Conservation (phyloP, 192 early-diverging fungal species). For the Geranomyces variabilis region DNA sequence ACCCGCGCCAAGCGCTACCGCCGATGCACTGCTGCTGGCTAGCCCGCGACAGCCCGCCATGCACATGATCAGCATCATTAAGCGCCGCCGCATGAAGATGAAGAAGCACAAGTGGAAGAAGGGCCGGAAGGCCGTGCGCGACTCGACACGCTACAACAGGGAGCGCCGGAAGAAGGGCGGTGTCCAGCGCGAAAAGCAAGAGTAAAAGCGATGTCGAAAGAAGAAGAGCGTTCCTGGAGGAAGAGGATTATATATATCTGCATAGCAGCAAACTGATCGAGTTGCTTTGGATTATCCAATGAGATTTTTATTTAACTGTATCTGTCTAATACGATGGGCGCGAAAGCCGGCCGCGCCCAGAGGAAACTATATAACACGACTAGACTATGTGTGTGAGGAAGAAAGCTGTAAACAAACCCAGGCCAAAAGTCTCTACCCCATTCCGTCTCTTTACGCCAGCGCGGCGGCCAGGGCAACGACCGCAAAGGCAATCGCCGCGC, state of each 20-base stretch:
- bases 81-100: slow-evolving; percentile 89
- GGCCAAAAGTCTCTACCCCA: too few relatives aligned
- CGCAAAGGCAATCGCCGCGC: background rate
- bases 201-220: slow-evolving; percentile 17
- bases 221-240: background rate
- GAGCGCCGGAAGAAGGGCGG: slow-evolving; percentile 47
- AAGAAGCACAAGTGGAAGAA: slow-evolving; percentile 98
- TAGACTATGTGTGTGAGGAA: too few relatives aligned
- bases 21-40: background rate
- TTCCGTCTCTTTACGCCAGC: too few relatives aligned
- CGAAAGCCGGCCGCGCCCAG: too few relatives aligned
- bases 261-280: too few relatives aligned
- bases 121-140: slow-evolving; percentile 50
- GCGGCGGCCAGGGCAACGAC: background rate
- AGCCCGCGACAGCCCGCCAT: background rate
- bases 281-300: too few relatives aligned
- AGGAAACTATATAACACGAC: too few relatives aligned
- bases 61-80: slow-evolving; percentile 76
- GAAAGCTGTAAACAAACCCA: too few relatives aligned
- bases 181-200: slow-evolving; percentile 45
- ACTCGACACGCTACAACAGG: slow-evolving; percentile 50
- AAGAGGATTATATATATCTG: too few relatives aligned
- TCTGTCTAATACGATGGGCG: too few relatives aligned
- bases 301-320: too few relatives aligned
- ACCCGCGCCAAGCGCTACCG: too few relatives aligned